Base-by-base conservation (phyloP, 2,329 filamentous ascomycete genomes). In the Dactylellina parvicollis region DNA sequence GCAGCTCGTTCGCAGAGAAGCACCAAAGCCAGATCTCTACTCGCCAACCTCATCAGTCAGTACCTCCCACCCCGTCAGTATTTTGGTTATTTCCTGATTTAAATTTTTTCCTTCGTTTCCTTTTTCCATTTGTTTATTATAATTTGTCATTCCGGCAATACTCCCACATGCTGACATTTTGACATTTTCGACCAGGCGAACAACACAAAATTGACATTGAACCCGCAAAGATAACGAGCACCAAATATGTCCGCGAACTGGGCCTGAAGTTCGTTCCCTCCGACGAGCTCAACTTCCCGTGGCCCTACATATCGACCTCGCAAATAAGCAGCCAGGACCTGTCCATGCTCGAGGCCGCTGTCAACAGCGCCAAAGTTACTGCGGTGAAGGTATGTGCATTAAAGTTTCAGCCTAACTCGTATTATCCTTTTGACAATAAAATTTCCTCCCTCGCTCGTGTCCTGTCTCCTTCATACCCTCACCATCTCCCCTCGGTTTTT, bases 191-290 rank as follows among this genome's bases (percentile, higher is more conserved):
- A 28, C 44, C 67, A 72, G 67, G 65, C 52, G 67, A 72, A 52
- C 67, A 72, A 72, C 67, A 72, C 67, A 72, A 72, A 59, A 65
- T 65, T 34, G 67, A 72, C n/a, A 72, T 72, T 44, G 67, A 72
- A 52, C 67, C 67, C 3, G 60, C 67, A 42, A 72, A 72, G 36
- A 72, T 72, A 26, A 72, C 67, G 12, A 72, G 67, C 67, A 72
- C 67, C 32, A 72, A 72, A 36, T 72, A 72, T 28, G 67, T 72
- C 20, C 50, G 67, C 44, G 67, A 72, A 56, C 59, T 72, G 30
- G 67, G 67, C 50, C 36, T 72, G 20, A 72, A 72, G 38, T 72
- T 72, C 67, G 59, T 72, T 50, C 60, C 67, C 26, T 56, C 67
- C 20, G 67, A 72, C 26, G 67, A 72, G 46, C 67, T 64, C 44